Percentiles rank a stretch among this genome's conserved stretches.
Conservation (phyloP, 1,284 basidiomycete species). For the Spongispora temasekensis region DNA sequence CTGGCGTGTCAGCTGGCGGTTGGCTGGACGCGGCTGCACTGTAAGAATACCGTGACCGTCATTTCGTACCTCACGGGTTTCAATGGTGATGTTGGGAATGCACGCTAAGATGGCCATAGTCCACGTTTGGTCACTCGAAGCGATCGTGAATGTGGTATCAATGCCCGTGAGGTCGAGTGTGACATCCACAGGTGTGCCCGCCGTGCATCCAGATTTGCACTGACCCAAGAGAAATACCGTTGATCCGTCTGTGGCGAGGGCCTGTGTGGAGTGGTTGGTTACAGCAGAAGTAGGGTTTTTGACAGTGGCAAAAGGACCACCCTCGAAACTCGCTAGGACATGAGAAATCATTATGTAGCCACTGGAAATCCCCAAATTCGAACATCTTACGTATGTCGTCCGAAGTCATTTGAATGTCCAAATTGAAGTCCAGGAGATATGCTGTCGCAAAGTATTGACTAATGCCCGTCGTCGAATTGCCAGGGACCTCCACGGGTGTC, state of each 20-base stretch:
- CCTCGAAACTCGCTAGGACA: not conserved
- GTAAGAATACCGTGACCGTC: slow-evolving; percentile 17
- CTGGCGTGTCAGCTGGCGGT: slow-evolving; percentile 16
- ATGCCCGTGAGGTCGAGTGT: slow-evolving; percentile 16
- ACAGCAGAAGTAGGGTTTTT: slow-evolving; percentile 11
- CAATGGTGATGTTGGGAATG: slow-evolving; percentile 24
- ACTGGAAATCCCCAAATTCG: not conserved
- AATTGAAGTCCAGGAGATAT: slow-evolving; percentile 17
- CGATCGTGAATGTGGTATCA: slow-evolving; percentile 15
- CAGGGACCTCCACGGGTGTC: slow-evolving; percentile 11
- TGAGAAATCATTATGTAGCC: not conserved
- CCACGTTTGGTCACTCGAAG: slow-evolving; percentile 18
- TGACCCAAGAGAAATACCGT: slow-evolving; percentile 23
- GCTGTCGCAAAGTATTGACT: slow-evolving; percentile 8
- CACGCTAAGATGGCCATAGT: slow-evolving; percentile 25
- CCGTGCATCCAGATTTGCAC: slow-evolving; percentile 21
- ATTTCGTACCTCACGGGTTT: slow-evolving; percentile 32
- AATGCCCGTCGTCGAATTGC: slow-evolving; percentile 5
- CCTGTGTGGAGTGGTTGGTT: slow-evolving; percentile 26
- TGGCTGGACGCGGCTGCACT: slow-evolving; percentile 21
- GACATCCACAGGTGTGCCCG: not conserved
- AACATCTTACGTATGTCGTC: slow-evolving; percentile 12
- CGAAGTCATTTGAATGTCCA: slow-evolving; percentile 18
- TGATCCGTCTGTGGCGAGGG: slow-evolving; percentile 20
- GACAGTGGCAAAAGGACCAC: slow-evolving; percentile 8